These are phyloP conservation scores for Symbiodinium natans DNA, from an alignment of 73 alveolate species.

Conservation along the genomic window DNA sequence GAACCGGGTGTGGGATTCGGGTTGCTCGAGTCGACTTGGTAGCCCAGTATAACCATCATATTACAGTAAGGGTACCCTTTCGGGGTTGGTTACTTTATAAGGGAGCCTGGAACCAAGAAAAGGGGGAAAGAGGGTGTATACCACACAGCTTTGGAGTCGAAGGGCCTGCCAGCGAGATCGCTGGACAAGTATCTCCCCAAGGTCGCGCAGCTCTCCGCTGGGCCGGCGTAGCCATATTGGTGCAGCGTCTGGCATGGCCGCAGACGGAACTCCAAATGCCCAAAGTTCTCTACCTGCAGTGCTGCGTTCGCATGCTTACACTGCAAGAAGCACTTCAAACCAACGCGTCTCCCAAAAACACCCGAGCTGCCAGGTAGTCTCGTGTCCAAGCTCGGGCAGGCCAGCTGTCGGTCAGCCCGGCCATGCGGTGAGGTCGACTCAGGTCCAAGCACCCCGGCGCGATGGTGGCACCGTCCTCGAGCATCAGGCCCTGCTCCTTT, in stretches of 20 bases:
- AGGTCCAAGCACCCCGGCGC: no score
- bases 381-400: constrained; percentile 29
- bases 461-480: not conserved
- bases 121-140: no score
- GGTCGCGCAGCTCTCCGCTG: not conserved
- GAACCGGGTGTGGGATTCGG: no score
- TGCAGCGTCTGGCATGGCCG: constrained; percentile 54
- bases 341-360: no score
- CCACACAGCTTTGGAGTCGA: no score
- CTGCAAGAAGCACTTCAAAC: no score
- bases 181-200: constrained; percentile 15
- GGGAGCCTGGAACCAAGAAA: no score
- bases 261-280: constrained; percentile 74
- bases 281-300: not conserved
- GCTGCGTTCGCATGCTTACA: no score
- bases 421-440: constrained; percentile 3
- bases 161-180: not conserved
- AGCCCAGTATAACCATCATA: no score
- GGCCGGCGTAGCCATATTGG: constrained; percentile 82
- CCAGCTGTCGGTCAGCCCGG: constrained; percentile 36
- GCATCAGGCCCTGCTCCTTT: not conserved
- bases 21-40: no score
- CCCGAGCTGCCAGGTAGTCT: not conserved
- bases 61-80: no score
- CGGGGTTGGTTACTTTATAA: no score